Base-by-base conservation (phyloP, 2,329 filamentous ascomycete species). In the Lachnellula occidentalis region DNA sequence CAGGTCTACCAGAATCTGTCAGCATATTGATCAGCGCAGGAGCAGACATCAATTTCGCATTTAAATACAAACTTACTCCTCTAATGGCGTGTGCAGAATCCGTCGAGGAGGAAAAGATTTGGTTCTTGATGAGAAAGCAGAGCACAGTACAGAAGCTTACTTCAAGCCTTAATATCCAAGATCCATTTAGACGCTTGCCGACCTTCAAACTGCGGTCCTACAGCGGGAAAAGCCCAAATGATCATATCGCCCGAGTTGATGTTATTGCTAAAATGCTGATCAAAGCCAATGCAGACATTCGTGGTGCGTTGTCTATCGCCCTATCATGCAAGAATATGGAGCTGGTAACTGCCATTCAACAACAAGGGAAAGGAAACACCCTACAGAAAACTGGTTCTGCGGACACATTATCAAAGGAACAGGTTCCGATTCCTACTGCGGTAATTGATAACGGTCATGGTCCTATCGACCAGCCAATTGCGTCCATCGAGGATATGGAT, bases 1-100 rank as follows among this genome's bases (percentile, higher is more conserved):
- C 58, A 3, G 58, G 58, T 15, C 19, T 52, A 48, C 45, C 53
- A 14, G 58, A 61, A 48, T 50, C 48, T 9, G 55, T 55, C 3
- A 39, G 50, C 17, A 46, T 50, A n/a, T 36, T 61, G 5, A 43
- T 60, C 5, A 43, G 41, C 34, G 39, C 51, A 48, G 59, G 55
- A 22, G 53, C 55, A 34, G 36, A 39, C 14, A 17, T 39, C 2
- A 39, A 39, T 11, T 8, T 39, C 14, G 15, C 5, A 46, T 19
- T 14, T 22, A 31, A 46, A n/a, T 22, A 22, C 6, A 17, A 12
- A n/a, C 17, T 22, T 24, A 46, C 45, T 22, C 21, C 45, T 22
- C 47, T 67, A 8, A 34, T 22, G 24, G 48, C 48, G 15, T 41
- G 34, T 31, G 48, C 48, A 50, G 48, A 50, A 21, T 50, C 27